Conservation (phyloP, 768 basidiomycete species). For the Gymnopilus dilepis region DNA sequence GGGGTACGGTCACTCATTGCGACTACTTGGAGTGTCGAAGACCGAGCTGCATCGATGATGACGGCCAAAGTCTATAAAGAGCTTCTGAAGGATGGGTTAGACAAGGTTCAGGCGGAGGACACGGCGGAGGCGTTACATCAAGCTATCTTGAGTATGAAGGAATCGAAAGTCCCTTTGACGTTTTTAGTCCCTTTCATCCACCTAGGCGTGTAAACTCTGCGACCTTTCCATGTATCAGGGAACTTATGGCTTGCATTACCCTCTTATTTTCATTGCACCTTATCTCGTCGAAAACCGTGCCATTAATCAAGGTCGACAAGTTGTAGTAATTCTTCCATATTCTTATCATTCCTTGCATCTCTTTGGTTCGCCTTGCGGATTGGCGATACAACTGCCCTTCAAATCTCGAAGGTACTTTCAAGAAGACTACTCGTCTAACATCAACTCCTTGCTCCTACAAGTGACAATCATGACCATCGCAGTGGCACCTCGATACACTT, state of each 20-base stretch:
- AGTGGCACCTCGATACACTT: constrained; percentile 8
- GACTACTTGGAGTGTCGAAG: constrained; percentile 8
- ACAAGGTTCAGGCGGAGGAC: neutral
- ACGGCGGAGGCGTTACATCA: constrained; percentile 5
- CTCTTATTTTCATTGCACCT: too few species aligned
- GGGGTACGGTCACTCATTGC: constrained; percentile 5
- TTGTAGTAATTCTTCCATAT: too few species aligned
- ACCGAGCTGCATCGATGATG: neutral
- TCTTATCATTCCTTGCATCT: too few species aligned
- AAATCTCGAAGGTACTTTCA: too few species aligned
- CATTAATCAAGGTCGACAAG: too few species aligned
- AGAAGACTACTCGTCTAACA: too few species aligned
- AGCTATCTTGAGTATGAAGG: neutral
- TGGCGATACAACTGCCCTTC: too few species aligned
- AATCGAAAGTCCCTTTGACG: neutral
- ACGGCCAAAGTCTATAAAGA: neutral
- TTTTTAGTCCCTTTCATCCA: constrained; percentile 11
- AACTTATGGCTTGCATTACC: too few species aligned
- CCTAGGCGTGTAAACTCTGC: neutral
- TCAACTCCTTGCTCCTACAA: too few species aligned
- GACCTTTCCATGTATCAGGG: too few species aligned
- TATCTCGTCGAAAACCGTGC: too few species aligned
- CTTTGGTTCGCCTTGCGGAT: too few species aligned
- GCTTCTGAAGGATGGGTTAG: neutral
- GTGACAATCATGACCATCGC: constrained; percentile 5